Evolutionary conservation across 495 filamentous ascomycete species (phyloP), one percentile per base, ranked within the genome.

Genomic region (Bryoglossum gracile): DNA sequence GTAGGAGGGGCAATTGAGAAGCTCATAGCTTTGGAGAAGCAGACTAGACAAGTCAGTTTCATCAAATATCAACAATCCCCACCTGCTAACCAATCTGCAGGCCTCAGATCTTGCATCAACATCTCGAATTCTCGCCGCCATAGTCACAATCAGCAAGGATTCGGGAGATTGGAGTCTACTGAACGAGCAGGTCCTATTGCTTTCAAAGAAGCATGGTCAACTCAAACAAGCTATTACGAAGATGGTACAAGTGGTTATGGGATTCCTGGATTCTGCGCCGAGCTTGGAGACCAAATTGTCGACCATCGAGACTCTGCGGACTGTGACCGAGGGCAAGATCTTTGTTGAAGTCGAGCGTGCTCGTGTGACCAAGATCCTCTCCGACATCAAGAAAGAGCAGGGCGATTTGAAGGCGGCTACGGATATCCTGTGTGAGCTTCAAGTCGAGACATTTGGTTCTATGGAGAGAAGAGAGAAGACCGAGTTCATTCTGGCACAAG

Each of bases 181-280:
- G 59, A 97, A 94, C 62, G 92, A 98, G 69, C 91, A 98, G 68
- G 87, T 95, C 49, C 76, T 95, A 42, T 75, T 95, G 39, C 79
- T 97, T 38, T 95, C 91, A 53, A 97, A 96, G 82, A 98, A 98
- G 73, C 92, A 98, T 87, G 86, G 89, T 58, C 92, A 98, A 71
- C 90, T 98, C 68, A 96, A 96, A 67, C 94, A 96, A 71, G 92
- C 92, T 58, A 89, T 86, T 53, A 97, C 92, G 55, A 91, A 89
- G 75, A 98, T 98, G 92, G 92, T 98, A 35, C 92, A 97, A 74
- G 82, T 81, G 43, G 88, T 94, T 45, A 94, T 98, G 87, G 74
- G 69, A 37, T 96, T 95, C 65, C 69, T 98, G 64, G 86, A 94
- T 61, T 77, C 85, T 39, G 61, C 78, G 25, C 87, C 90, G 30